phyloP scores from a whole-genome alignment of 345 rosid genomes.

The Eucalyptus sp. region DNA sequence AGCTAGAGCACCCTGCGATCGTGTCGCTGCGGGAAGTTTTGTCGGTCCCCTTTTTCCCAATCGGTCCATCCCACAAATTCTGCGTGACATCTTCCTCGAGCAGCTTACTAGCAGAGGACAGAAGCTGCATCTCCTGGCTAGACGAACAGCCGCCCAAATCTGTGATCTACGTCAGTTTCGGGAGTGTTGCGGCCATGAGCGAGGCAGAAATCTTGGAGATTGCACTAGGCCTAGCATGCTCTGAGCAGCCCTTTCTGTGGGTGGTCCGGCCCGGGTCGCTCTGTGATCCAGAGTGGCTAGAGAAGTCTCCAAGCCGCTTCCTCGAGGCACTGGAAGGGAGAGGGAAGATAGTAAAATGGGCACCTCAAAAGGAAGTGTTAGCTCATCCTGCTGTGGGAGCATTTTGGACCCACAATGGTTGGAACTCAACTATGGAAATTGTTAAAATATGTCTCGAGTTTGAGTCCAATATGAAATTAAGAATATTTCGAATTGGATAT shows the following conservation, averaged over 20 bases:
- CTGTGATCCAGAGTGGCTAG: not conserved
- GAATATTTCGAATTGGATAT: too few relatives aligned
- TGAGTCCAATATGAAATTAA: too few relatives aligned
- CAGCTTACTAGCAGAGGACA: constrained; percentile 9
- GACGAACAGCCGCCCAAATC: constrained; percentile 11
- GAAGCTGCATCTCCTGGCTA: constrained; percentile 22
- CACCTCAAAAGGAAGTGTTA: constrained; percentile 51
- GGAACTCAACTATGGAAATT: constrained; percentile 75
- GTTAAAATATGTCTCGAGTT: too few relatives aligned
- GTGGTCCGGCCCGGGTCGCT: constrained; percentile 16
- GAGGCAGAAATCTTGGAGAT: constrained; percentile 8
- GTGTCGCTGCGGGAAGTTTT: not conserved
- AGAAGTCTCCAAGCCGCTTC: constrained; percentile 3
- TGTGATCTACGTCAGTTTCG: constrained; percentile 30
- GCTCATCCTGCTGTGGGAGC: constrained; percentile 41
- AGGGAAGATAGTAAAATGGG: constrained; percentile 57
- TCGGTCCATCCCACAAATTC: constrained; percentile 27
- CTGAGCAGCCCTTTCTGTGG: constrained; percentile 12
- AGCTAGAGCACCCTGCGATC: constrained; percentile 4
- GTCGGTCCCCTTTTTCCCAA: constrained; percentile 5
- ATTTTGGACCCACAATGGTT: constrained; percentile 62
- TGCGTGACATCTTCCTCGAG: constrained; percentile 2
- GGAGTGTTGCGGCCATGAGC: constrained; percentile 11
- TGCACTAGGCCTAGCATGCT: constrained; percentile 13
- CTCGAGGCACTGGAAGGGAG: not conserved